These are phyloP conservation scores for Stentor coeruleus DNA, from an alignment of 73 alveolate species.

Conservation along the genomic window DNA sequence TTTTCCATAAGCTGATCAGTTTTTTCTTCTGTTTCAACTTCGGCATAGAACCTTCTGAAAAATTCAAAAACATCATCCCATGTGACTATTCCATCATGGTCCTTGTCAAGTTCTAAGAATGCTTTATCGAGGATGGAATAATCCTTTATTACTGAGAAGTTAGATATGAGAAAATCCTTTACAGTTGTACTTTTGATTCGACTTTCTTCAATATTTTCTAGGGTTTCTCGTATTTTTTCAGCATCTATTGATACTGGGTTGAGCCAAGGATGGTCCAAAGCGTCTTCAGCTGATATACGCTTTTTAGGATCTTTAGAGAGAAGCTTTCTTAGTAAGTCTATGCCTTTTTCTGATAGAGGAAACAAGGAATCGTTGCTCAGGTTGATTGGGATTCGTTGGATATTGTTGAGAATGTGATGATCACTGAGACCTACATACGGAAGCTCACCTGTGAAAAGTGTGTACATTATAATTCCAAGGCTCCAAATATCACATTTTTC, in stretches of 20 bases:
- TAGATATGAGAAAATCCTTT: background rate
- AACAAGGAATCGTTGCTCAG: background rate
- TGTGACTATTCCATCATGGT: background rate
- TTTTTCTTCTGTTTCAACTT: background rate
- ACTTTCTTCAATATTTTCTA: background rate
- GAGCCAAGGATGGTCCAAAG: background rate
- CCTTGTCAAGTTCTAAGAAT: background rate
- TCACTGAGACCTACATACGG: background rate
- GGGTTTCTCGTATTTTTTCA: background rate
- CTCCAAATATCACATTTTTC: constrained; percentile 2
- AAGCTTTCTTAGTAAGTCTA: background rate
- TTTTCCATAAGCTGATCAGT: background rate
- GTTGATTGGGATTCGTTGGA: background rate
- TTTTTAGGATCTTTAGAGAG: background rate
- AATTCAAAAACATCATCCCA: background rate
- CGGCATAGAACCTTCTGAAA: background rate
- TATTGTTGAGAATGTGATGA: too few relatives aligned
- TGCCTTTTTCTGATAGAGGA: background rate
- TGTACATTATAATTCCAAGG: background rate
- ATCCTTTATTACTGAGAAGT: background rate
- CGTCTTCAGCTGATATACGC: background rate
- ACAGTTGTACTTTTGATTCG: background rate
- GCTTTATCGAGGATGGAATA: background rate
- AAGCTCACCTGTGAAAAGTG: background rate
- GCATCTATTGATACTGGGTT: too few relatives aligned